phyloP scores from a whole-genome alignment of 2,329 filamentous ascomycete genomes.

The Fusarium begoniae region DNA sequence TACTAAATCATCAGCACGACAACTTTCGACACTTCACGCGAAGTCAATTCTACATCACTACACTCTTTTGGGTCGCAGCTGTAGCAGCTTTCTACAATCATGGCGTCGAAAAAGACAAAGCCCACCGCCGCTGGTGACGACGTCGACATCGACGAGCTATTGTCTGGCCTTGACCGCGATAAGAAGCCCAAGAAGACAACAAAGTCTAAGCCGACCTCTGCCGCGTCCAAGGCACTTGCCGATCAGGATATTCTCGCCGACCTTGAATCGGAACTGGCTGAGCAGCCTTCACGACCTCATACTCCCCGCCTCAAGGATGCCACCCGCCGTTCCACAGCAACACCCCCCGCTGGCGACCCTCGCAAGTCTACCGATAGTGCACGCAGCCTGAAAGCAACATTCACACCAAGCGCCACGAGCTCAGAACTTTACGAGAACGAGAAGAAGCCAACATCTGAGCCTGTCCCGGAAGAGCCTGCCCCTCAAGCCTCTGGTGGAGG shows the following conservation, averaged over 20 bases:
- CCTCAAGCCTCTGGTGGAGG: constrained; percentile 66
- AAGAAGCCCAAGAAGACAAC: constrained; percentile 59
- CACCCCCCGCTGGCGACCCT: constrained; percentile 66
- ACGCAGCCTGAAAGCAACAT: constrained; percentile 74
- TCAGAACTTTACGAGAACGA: constrained; percentile 68
- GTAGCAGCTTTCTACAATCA: constrained; percentile 46
- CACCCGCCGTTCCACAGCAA: constrained; percentile 56
- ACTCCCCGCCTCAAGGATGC: constrained; percentile 78
- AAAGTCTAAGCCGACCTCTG: constrained; percentile 59
- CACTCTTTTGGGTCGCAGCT: not conserved
- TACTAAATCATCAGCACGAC: constrained; percentile 17
- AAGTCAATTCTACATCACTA: not conserved
- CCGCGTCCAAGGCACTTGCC: constrained; percentile 57
- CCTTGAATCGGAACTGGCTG: constrained; percentile 77
- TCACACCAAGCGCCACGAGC: constrained; percentile 74
- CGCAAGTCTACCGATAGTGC: constrained; percentile 84
- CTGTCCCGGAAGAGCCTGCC: constrained; percentile 48
- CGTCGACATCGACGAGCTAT: constrained; percentile 72
- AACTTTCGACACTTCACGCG: not conserved
- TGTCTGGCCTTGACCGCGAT: constrained; percentile 69
- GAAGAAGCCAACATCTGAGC: constrained; percentile 59
- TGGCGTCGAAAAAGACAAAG: constrained; percentile 70
- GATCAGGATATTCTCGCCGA: constrained; percentile 87
- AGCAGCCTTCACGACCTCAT: constrained; percentile 78
- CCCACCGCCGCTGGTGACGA: constrained; percentile 59